These are phyloP conservation scores for Chamaenerion angustifolium DNA, from an alignment of 345 rosid genomes.

Conservation along the genomic window DNA sequence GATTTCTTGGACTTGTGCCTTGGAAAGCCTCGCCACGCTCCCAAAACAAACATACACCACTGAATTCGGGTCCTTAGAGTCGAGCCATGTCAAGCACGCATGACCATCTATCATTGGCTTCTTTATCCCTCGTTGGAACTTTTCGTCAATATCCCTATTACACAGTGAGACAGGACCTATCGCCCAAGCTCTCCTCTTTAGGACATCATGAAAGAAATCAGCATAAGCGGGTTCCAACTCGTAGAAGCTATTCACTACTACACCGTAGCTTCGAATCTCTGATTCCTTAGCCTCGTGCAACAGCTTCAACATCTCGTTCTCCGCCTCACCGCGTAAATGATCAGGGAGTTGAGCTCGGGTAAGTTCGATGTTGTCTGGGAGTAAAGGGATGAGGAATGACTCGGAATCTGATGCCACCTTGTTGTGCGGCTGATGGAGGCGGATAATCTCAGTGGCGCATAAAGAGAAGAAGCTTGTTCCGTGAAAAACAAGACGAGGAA, in stretches of 20 bases:
- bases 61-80: constrained; percentile 17
- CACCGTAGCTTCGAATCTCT: constrained; percentile 7
- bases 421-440: constrained; percentile 28
- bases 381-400: constrained; percentile 29
- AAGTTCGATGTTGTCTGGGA: constrained; percentile 30
- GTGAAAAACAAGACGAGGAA: constrained; percentile 41
- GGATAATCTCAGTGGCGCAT: constrained; percentile 16
- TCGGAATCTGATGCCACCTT: constrained; percentile 23
- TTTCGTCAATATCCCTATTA: constrained; percentile 7
- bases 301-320: neutral
- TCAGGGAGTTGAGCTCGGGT: constrained; percentile 26
- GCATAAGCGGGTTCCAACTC: constrained; percentile 14
- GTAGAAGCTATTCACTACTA: constrained; percentile 11
- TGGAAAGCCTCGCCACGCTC: constrained; percentile 15
- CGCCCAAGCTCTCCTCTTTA: constrained; percentile 8
- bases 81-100: constrained; percentile 30
- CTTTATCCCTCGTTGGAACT: constrained; percentile 17
- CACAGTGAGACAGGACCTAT: constrained; percentile 12
- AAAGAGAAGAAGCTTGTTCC: constrained; percentile 32
- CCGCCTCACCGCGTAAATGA: neutral
- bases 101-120: constrained; percentile 16
- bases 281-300: neutral
- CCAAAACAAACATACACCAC: constrained; percentile 35
- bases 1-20: constrained; percentile 24
- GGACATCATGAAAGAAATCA: constrained; percentile 7